Base-by-base conservation (phyloP, 2,329 filamentous ascomycete genomes). In the Fusarium sp. region DNA sequence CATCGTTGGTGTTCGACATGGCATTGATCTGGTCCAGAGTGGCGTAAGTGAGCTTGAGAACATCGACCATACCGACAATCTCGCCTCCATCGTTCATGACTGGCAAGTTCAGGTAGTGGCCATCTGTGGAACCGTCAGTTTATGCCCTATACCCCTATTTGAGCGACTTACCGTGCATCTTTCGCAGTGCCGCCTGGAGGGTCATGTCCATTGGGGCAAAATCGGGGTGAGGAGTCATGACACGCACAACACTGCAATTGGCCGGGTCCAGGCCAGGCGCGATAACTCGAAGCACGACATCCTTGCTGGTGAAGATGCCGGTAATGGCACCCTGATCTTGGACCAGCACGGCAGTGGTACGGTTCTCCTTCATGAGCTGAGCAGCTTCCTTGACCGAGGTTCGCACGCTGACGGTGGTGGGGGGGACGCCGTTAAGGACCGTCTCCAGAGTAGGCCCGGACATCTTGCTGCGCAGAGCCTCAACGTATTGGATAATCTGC, bases 191-290 rank as follows among this genome's bases (percentile, higher is more conserved):
- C 77, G 96, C 95, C 86, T 99, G 97, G 81, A 99, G 98, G 84
- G 92, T 98, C 97, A 99, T 98, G 83, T 98, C 96, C 86, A 97
- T 94, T 33, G 97, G 95, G 66, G 97, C 97, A 89, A 99, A 99
- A 84, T 99, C 97, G 8, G 97, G 97, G 82, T 99, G 97, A 74
- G 97, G 97, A 37, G 97, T 99, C 97, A 99, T 99, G 76, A 99
- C 97, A 78, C 97, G 93, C 75, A 99, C 96, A 71, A 99, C 97
- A 82, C 96, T 98, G 89, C 97, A 99, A 80, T 93, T 98, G 69
- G 91, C 89, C 54, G 97, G 97, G 83, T 99, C 97, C 69, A 99
- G 89, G 20, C 97, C 97, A 59, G 97, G 97, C 64, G 97, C 97
- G 85, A 99, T 99, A 70, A 99, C 97, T 83, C 97, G 95, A 68